Evolutionary conservation across 345 rosid genomes (phyloP).

Genomic region (Salix koriyanagi): DNA sequence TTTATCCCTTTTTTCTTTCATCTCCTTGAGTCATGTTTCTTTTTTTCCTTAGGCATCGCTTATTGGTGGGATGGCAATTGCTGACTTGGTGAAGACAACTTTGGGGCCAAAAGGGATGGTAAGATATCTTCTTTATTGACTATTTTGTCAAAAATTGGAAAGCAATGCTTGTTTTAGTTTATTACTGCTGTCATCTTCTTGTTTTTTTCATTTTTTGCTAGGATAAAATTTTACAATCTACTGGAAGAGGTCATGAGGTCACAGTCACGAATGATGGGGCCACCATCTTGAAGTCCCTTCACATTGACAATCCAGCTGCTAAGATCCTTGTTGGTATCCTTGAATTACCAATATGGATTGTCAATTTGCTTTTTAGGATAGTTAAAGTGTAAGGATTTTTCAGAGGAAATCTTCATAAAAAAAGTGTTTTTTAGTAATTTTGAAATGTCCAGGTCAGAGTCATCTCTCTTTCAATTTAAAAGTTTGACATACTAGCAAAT

Average conservation of each 20-base stretch:
- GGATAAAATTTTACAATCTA: conserved; percentile 97
- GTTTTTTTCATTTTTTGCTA: conserved; percentile 16
- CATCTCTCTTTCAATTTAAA: no score
- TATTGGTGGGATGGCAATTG: conserved; percentile 91
- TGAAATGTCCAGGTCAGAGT: no score
- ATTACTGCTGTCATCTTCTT: conserved; percentile 4
- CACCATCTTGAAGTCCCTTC: conserved; percentile 90
- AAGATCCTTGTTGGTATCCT: conserved; percentile 93
- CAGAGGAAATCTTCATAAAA: no score
- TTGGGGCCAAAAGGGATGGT: conserved; percentile 99
- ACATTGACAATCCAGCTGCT: conserved; percentile 93
- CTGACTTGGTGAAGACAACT: conserved; percentile 90
- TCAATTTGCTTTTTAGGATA: background rate
- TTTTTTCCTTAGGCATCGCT: conserved; percentile 59
- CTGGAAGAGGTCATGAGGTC: conserved; percentile 74
- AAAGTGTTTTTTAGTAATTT: no score
- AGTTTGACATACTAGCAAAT: no score
- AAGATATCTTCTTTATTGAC: conserved; percentile 4
- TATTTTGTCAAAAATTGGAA: background rate
- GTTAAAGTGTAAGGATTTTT: background rate
- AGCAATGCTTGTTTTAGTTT: background rate
- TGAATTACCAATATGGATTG: background rate
- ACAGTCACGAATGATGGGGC: conserved; percentile 98
- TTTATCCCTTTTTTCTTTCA: no score
- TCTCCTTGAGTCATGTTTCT: no score